Evolutionary conservation across 2,329 filamentous ascomycete species (phyloP), one percentile per base, ranked within the genome.

Genomic region (Penicillium concentricum): DNA sequence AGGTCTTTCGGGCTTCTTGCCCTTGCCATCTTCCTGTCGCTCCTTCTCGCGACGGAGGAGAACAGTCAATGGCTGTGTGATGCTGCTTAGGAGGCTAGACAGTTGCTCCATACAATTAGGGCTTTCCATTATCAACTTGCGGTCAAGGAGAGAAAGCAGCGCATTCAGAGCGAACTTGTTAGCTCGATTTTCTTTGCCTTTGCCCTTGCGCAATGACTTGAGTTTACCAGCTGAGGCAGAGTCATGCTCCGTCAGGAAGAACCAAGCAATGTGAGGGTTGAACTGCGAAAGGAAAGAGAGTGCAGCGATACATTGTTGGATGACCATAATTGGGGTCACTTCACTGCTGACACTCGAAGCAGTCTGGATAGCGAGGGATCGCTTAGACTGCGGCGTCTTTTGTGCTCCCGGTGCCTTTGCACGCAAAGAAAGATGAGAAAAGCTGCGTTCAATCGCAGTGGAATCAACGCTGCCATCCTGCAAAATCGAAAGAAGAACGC

Each of bases 191-290:
- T 96, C 93, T 74, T 93, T 94, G 51, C 80, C 84, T 74, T 97
- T 97, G 67, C 91, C 91, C 77, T 97, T 97, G 62, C 89, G 87
- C 67, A 86, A 88, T 20, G 86, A 75, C 58, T 84, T 87, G 39
- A 89, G 84, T 79, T 96, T 97, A 51, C 93, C 82, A 20, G 88
- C 86, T 38, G 87, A 86, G 9, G 84, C 83, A 24, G 89, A 87
- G 69, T 99, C 94, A 68, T 97, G 92, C 73, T 99, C 94, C 0
- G 90, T 95, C 55, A 99, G 77, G 82, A 99, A 99, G 71, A 97
- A 90, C 61, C 88, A 91, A 35, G 92, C 86, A 50, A 97, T 89
- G 68, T 96, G 91, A 34, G 87, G 86, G 67, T 96, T 97, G 73
- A 90, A 90, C 60, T 87, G 85, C 15, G 90, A 91, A 22, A 99